Base-by-base conservation (phyloP, 129 eudicot genomes). In the Glebionis coronaria region DNA sequence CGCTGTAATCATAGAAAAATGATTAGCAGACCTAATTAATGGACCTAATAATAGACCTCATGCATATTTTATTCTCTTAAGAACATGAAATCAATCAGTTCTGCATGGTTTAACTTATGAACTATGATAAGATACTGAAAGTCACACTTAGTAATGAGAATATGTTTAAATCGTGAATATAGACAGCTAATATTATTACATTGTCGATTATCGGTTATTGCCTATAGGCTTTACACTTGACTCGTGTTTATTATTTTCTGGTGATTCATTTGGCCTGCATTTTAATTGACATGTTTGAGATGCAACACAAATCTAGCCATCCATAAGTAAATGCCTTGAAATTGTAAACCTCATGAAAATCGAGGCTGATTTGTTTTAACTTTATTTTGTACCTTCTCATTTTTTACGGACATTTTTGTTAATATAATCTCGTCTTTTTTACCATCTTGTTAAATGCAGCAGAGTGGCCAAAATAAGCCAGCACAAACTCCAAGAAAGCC, bases 381-480 rank as follows among this genome's bases (percentile, higher is more conserved):
- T 23, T 23, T 23, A 23, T 23, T 23, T 23, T 23, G 1, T 23
- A 23, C 25, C 25, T 23, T 23, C 25, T 23, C 25, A 23, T 49
- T 2, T 49, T n/a, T 1, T 53, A 5, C 9, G 9, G 58, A 53
- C 12, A 16, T 16, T 54, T 54, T 21, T 44, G 12, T 20, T 20
- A 6, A 23, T 23, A 23, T 12, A 9, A 9, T 72, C 15, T 67
- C 42, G 47, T 27, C 44, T 49, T 19, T 19, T 18, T 54, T 7
- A 20, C 12, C 15, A 18, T 44, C 12, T 56, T 76, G 52, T 72
- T 61, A 12, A 50, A 55, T 51, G 46, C 63, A 35, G 63, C 83
- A 92, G 98, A 91, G 90, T 71, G 84, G 76, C 61, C 97, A 82
- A 71, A 72, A 40, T 38, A 88, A 82, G 92, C 87, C 73, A 76